Conservation (phyloP, 768 basidiomycete genomes). For the Amanita thiersii region DNA sequence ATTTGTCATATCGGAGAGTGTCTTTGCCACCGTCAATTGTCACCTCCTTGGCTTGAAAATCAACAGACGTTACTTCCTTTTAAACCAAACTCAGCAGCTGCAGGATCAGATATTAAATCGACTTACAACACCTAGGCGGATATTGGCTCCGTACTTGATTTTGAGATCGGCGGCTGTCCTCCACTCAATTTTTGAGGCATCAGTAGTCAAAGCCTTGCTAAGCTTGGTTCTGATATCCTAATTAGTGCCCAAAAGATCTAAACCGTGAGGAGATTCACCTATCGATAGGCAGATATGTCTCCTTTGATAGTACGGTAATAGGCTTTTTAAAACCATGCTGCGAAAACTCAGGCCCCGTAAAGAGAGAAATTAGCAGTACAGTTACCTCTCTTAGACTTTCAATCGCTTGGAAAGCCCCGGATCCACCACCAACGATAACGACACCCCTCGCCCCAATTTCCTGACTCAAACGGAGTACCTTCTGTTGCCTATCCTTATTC, state of each 20-base stretch:
- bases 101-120: slow-evolving; percentile 2
- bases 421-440: slow-evolving; percentile 82
- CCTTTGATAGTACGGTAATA: slow-evolving; percentile 76
- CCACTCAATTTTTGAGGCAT: slow-evolving; percentile 72
- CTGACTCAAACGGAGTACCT: slow-evolving; percentile 35
- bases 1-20: slow-evolving; percentile 57
- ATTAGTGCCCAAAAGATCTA: neutral
- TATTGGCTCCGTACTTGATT: slow-evolving; percentile 61
- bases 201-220: slow-evolving; percentile 78
- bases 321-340: slow-evolving; percentile 73
- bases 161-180: slow-evolving; percentile 65
- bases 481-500: slow-evolving; percentile 59
- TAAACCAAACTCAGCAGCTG: slow-evolving; percentile 6
- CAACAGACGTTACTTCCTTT: slow-evolving; percentile 65
- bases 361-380: neutral
- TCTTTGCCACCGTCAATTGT: slow-evolving; percentile 53
- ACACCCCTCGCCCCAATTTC: slow-evolving; percentile 54
- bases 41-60: slow-evolving; percentile 55
- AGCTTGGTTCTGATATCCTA: slow-evolving; percentile 60
- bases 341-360: slow-evolving; percentile 1
- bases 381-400: slow-evolving; percentile 76
- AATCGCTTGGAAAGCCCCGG: slow-evolving; percentile 66
- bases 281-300: slow-evolving; percentile 78
- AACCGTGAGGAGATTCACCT: slow-evolving; percentile 33
- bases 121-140: slow-evolving; percentile 52